Percentiles rank a stretch among this genome's conserved stretches.
These are phyloP conservation scores for Globisporangium rhizosaccharum DNA, from an alignment of 352 stramenopile species.

Conservation along the genomic window DNA sequence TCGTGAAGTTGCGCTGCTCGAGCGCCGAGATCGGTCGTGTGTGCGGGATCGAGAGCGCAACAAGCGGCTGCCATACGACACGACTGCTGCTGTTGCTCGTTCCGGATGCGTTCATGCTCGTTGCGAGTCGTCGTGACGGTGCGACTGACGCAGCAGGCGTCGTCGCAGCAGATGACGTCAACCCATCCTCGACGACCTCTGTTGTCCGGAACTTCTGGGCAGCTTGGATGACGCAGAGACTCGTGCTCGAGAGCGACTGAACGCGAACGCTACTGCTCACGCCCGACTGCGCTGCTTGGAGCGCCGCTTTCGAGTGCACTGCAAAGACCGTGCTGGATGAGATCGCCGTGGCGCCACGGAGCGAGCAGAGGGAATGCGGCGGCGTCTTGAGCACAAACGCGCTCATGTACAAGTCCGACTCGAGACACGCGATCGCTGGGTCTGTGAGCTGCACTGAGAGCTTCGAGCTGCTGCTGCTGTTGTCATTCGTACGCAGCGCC, in stretches of 20 bases:
- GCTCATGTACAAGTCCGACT: slow-evolving; percentile 40
- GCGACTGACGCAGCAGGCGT: not conserved
- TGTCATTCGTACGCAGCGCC: not conserved
- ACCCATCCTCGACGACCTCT: slow-evolving; percentile 1
- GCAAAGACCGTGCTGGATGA: slow-evolving; percentile 40
- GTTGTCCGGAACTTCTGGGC: slow-evolving; percentile 12
- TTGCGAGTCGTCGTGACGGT: not conserved
- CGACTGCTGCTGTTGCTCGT: too few relatives aligned
- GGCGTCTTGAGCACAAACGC: slow-evolving; percentile 30
- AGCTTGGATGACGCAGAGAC: slow-evolving; percentile 30
- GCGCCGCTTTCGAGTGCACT: slow-evolving; percentile 30
- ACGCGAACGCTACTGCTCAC: slow-evolving; percentile 15
- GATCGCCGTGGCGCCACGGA: slow-evolving; percentile 34
- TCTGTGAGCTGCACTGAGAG: slow-evolving; percentile 46
- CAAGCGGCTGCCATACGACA: slow-evolving; percentile 31
- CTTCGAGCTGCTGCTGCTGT: not conserved
- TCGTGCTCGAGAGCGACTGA: slow-evolving; percentile 28
- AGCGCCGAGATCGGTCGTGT: slow-evolving; percentile 28
- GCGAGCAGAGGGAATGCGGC: slow-evolving; percentile 37
- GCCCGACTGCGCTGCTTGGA: slow-evolving; percentile 17
- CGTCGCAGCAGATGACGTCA: not conserved
- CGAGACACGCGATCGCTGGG: slow-evolving; percentile 35
- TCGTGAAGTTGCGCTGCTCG: slow-evolving; percentile 60
- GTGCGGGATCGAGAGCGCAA: slow-evolving; percentile 48
- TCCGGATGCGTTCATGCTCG: not conserved